These are phyloP conservation scores for Penicillium occitanis DNA, from an alignment of 2,329 filamentous ascomycete genomes.

Conservation along the genomic window DNA sequence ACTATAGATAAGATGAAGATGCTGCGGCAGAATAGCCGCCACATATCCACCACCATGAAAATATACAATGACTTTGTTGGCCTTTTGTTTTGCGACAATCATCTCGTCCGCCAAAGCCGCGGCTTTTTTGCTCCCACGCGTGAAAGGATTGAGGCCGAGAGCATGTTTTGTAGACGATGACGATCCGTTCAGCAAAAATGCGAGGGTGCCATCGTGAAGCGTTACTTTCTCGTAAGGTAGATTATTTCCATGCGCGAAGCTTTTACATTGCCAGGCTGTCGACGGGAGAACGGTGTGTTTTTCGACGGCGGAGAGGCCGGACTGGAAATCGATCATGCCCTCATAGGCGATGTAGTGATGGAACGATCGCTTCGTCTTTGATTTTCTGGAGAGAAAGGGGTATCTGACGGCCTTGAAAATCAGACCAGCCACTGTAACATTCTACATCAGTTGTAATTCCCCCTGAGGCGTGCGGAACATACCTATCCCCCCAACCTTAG, in stretches of 20 bases:
- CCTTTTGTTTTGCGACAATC: slow-evolving; percentile 5
- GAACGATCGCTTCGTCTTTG: neutral
- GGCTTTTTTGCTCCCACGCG: neutral
- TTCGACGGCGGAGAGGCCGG: slow-evolving; percentile 7
- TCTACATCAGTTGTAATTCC: neutral
- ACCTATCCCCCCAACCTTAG: slow-evolving; percentile 16
- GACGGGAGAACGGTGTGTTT: slow-evolving; percentile 10
- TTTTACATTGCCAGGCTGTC: slow-evolving; percentile 1
- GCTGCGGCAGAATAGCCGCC: neutral
- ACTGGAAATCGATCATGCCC: slow-evolving; percentile 19
- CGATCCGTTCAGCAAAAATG: slow-evolving; percentile 7
- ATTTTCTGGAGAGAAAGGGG: neutral
- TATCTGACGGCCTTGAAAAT: slow-evolving; percentile 7
- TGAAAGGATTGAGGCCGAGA: neutral
- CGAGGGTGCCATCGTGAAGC: slow-evolving; percentile 13
- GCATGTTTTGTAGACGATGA: neutral
- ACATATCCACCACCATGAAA: slow-evolving; percentile 19
- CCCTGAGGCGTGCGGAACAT: neutral
- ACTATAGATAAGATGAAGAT: slow-evolving; percentile 7
- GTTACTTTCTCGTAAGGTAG: neutral
- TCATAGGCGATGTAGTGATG: slow-evolving; percentile 15
- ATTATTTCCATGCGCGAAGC: neutral
- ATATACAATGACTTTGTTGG: slow-evolving; percentile 16
- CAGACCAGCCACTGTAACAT: slow-evolving; percentile 1
- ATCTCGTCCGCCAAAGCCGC: neutral